Base-by-base conservation (phyloP, 2,329 filamentous ascomycete species). In the Sphaerulina vaccinii region DNA sequence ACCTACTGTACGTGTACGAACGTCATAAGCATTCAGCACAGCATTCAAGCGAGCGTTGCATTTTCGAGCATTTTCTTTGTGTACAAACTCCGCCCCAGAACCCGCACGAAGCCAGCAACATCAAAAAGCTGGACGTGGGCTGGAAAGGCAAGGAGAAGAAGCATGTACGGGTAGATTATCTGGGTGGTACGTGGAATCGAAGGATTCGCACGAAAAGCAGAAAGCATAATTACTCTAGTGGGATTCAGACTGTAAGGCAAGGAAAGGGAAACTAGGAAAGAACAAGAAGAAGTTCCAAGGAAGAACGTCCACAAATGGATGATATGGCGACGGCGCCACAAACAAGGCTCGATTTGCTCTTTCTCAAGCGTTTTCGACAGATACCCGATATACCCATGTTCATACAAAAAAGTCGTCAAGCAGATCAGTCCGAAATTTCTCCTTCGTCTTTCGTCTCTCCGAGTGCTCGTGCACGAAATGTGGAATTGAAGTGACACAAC, bases 11-110 rank as follows among this genome's bases (percentile, higher is more conserved):
- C 48, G 48, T 63, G 60, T 63, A 58, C 47, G 60, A 64, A 57
- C 58, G 60, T 57, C 59, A 54, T 59, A 59, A n/a, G 59, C 56
- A 58, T 60, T 60, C 57, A 62, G 62, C 61, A 63, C 63, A 65
- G 60, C 62, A 63, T 62, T 58, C 49, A 56, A 60, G 58, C 59
- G 56, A 65, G 65, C 63, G 64, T 67, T 64, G 63, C 55, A 58
- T 60, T 62, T 58, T 57, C 39, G 52, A 52, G 51, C 55, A 52
- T 60, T 58, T 60, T 55, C 27, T 55, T 52, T 62, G 55, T 64
- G 55, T 63, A 60, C 50, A 55, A 55, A 33, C 46, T 44, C 51
- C 38, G 44, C 49, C 44, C 27, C 51, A 44, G 42, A 24, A 16
- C 18, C 29, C 37, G 16, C 23, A 33, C 15, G 36, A 43, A 41